Conservation (phyloP, 106 monocot species). For the Amphibolis antarctica region DNA sequence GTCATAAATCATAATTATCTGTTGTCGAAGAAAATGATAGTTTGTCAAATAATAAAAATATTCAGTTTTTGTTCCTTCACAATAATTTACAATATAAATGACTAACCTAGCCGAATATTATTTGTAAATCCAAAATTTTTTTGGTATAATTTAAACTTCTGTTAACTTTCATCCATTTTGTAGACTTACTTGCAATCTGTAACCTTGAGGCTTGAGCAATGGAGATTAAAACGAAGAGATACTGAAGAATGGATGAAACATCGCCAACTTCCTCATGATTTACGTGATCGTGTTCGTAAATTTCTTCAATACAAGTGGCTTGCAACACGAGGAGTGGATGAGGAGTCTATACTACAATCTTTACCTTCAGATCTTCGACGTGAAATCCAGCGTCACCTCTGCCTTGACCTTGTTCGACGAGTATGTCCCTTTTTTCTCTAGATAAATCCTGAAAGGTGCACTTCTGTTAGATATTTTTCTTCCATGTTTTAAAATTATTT, state of each 20-base stretch:
- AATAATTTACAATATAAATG: too few relatives aligned
- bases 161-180: conserved; percentile 1
- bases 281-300: conserved; percentile 55
- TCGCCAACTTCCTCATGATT: conserved; percentile 61
- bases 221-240: conserved; percentile 80
- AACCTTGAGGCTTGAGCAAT: conserved; percentile 72
- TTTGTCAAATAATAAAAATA: too few relatives aligned
- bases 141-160: too few relatives aligned
- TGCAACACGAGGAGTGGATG: conserved; percentile 85
- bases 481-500: too few relatives aligned
- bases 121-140: too few relatives aligned
- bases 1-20: too few relatives aligned
- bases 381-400: conserved; percentile 79
- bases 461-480: not conserved
- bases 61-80: too few relatives aligned
- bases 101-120: too few relatives aligned
- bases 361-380: conserved; percentile 86
- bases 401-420: conserved; percentile 73
- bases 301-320: conserved; percentile 94
- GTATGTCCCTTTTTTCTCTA: conserved; percentile 27
- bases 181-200: conserved; percentile 87
- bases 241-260: conserved; percentile 96
- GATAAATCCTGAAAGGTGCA: not conserved
- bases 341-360: conserved; percentile 61
- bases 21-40: too few relatives aligned